phyloP scores from a whole-genome alignment of 257 asterid species.

The Handroanthus guayacan region DNA sequence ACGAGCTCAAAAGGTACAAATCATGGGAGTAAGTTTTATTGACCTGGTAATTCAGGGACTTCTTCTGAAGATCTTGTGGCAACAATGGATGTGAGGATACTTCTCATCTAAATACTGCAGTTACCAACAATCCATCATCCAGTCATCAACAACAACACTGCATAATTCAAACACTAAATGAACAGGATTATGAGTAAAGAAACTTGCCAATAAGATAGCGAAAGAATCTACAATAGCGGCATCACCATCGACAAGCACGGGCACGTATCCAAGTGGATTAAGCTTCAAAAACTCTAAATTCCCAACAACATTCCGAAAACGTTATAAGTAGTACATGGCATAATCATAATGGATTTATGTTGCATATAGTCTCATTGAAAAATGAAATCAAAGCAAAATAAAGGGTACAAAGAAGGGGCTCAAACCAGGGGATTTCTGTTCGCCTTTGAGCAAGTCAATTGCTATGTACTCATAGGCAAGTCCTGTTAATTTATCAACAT shows the following conservation, averaged over 20 bases:
- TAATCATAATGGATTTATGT: slow-evolving; percentile 2
- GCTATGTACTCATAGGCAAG: slow-evolving; percentile 77
- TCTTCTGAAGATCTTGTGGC: slow-evolving; percentile 74
- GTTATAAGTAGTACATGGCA: not conserved
- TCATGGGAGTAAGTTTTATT: not conserved
- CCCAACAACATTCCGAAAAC: slow-evolving; percentile 30
- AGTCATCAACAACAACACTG: not conserved
- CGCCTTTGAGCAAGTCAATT: slow-evolving; percentile 78
- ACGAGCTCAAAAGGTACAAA: not conserved
- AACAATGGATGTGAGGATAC: slow-evolving; percentile 84
- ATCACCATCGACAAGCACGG: slow-evolving; percentile 82
- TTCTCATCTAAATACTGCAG: slow-evolving; percentile 89
- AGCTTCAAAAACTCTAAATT: slow-evolving; percentile 77
- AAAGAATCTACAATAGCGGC: slow-evolving; percentile 72
- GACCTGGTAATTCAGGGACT: slow-evolving; percentile 74
- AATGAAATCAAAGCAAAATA: not conserved
- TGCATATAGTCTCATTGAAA: slow-evolving; percentile 4
- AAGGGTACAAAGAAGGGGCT: not conserved
- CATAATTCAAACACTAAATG: slow-evolving; percentile 9
- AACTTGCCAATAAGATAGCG: slow-evolving; percentile 81
- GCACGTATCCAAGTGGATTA: slow-evolving; percentile 84
- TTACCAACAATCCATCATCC: slow-evolving; percentile 7
- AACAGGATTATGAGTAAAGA: slow-evolving; percentile 11
- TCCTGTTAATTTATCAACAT: slow-evolving; percentile 46
- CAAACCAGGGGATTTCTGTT: slow-evolving; percentile 73